Conservation (phyloP, 2,329 filamentous ascomycete species). For the Fusarium keratoplasticum region DNA sequence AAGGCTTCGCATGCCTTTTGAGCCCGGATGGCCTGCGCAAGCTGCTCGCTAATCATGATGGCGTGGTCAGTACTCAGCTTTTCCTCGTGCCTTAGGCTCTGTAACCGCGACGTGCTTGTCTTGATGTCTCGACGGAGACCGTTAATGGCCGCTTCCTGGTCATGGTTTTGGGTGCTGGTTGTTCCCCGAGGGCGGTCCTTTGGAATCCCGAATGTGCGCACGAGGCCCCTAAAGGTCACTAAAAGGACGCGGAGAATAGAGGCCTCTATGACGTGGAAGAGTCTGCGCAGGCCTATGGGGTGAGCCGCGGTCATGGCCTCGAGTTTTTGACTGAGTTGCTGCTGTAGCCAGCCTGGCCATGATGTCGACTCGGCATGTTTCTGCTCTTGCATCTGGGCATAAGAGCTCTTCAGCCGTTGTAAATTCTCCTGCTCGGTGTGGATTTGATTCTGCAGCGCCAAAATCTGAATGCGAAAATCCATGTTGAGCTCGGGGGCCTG, state of each 20-base stretch:
- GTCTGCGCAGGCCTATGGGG: background rate
- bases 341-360: constrained; percentile 2
- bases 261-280: background rate
- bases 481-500: background rate
- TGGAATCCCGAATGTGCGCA: background rate
- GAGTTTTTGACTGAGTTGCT: constrained; percentile 1
- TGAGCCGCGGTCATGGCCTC: background rate
- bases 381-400: background rate
- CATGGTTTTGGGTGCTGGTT: background rate
- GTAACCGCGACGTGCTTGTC: background rate
- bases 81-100: constrained; percentile 1
- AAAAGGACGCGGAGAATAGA: background rate
- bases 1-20: too few relatives aligned
- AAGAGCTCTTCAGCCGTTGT: background rate
- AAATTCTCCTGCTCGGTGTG: background rate
- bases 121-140: constrained; percentile 9
- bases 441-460: constrained; percentile 1
- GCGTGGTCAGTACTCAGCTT: background rate
- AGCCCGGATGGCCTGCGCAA: too few relatives aligned
- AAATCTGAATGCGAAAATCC: background rate
- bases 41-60: background rate
- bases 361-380: constrained; percentile 2
- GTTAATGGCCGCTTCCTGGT: background rate
- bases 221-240: background rate
- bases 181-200: background rate